Evolutionary conservation across 352 stramenopile genomes (phyloP).

Genomic region (Pythium folliculosum): DNA sequence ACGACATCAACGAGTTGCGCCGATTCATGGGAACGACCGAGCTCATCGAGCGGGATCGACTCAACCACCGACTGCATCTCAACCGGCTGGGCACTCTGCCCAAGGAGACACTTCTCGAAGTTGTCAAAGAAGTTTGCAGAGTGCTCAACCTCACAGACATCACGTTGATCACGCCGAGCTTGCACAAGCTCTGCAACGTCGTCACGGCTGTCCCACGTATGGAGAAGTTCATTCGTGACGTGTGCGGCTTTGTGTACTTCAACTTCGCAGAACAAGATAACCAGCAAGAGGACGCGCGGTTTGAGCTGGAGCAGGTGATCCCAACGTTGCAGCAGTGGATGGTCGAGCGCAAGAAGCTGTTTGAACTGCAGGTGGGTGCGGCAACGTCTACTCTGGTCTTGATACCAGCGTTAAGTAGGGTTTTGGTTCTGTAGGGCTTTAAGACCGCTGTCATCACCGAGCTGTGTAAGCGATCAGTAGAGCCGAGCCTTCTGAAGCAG

Average conservation of each 20-base stretch:
- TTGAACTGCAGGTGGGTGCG: conserved; percentile 48
- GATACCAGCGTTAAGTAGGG: not conserved
- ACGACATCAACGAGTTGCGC: conserved; percentile 73
- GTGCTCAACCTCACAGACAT: conserved; percentile 83
- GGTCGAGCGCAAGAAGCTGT: conserved; percentile 51
- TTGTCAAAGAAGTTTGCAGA: conserved; percentile 85
- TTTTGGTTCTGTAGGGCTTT: conserved; percentile 37
- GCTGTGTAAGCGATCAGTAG: conserved; percentile 59
- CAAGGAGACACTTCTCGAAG: conserved; percentile 72
- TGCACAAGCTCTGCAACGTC: conserved; percentile 83
- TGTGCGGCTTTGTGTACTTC: conserved; percentile 76
- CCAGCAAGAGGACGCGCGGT: conserved; percentile 30
- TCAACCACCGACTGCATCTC: conserved; percentile 78
- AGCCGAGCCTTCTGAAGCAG: conserved; percentile 42
- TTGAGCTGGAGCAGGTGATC: conserved; percentile 73
- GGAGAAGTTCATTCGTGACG: conserved; percentile 88
- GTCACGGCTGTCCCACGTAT: conserved; percentile 79
- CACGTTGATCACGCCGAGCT: conserved; percentile 72
- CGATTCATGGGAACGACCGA: conserved; percentile 85
- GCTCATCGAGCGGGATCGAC: conserved; percentile 71
- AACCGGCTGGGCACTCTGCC: conserved; percentile 79
- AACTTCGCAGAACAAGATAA: conserved; percentile 34
- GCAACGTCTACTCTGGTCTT: not conserved
- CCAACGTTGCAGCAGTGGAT: conserved; percentile 76
- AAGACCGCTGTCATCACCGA: conserved; percentile 58